A percentile compares a stretch with the other conserved stretches of the same genome.
phyloP scores from a whole-genome alignment of 768 basidiomycete species.

The Suillus spraguei region DNA sequence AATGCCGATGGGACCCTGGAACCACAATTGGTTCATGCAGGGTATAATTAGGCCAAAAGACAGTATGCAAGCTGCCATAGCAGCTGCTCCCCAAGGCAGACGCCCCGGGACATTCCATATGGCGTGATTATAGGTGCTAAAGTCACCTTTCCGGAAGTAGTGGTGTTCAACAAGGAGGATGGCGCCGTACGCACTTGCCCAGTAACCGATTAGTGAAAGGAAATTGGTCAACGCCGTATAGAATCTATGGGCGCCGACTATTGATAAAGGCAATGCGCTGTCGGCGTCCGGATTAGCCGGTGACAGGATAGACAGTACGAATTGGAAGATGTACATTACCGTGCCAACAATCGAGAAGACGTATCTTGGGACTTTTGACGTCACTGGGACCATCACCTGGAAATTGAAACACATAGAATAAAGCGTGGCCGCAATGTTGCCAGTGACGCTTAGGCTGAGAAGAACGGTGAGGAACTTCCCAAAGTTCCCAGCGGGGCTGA shows the following conservation, averaged over 20 bases:
- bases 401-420: constrained; percentile 80
- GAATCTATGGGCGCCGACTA: constrained; percentile 70
- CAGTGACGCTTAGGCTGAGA: constrained; percentile 74
- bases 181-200: constrained; percentile 56
- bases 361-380: constrained; percentile 65
- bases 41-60: constrained; percentile 62
- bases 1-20: constrained; percentile 65
- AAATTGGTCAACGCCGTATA: constrained; percentile 65
- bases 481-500: constrained; percentile 63
- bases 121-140: constrained; percentile 47
- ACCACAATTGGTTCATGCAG: constrained; percentile 74
- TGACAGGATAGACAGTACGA: constrained; percentile 4
- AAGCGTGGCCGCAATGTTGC: constrained; percentile 80
- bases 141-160: constrained; percentile 56
- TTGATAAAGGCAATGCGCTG: constrained; percentile 68
- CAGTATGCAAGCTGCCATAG: constrained; percentile 50
- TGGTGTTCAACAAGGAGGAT: constrained; percentile 70
- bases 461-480: constrained; percentile 74
- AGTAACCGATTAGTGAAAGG: constrained; percentile 71
- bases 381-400: constrained; percentile 66
- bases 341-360: constrained; percentile 67
- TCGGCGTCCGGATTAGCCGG: constrained; percentile 14
- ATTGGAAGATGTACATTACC: constrained; percentile 53
- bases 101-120: constrained; percentile 52
- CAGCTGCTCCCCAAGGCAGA: constrained; percentile 67